Conservation (phyloP, 2,329 filamentous ascomycete genomes). For the Venturia nashicola region DNA sequence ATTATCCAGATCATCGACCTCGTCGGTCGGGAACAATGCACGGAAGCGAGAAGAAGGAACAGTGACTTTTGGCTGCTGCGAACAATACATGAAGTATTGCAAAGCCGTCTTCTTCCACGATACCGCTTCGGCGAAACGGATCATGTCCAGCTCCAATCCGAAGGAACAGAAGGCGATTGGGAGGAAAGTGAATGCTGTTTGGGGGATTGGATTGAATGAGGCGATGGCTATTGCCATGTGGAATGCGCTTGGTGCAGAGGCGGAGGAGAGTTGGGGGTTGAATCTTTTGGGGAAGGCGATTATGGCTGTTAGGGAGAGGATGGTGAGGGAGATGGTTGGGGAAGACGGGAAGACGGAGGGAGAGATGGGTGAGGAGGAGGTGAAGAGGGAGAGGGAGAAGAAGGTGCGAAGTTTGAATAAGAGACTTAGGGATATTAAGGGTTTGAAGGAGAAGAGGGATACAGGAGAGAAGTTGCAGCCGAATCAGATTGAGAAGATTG, state of each 20-base stretch:
- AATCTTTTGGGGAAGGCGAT: constrained; percentile 4
- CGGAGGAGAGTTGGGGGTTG: neutral
- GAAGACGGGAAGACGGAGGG: neutral
- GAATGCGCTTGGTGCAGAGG: neutral
- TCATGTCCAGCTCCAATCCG: constrained; percentile 17
- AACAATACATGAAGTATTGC: constrained; percentile 33
- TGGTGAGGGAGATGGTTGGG: neutral
- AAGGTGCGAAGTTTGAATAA: neutral
- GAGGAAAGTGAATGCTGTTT: constrained; percentile 11
- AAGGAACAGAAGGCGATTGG: constrained; percentile 21
- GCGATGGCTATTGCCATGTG: neutral
- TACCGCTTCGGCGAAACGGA: constrained; percentile 12
- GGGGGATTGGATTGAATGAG: constrained; percentile 3
- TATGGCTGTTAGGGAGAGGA: constrained; percentile 2
- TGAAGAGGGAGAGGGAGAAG: neutral
- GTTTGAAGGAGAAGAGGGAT: constrained; percentile 45
- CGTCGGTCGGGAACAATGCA: neutral
- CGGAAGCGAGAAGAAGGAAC: neutral
- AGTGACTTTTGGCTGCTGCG: constrained; percentile 23
- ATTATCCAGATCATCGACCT: neutral
- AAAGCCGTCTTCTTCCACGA: constrained; percentile 27
- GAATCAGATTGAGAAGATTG: neutral
- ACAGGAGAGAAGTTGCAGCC: constrained; percentile 13
- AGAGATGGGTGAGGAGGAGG: neutral
- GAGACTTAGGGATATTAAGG: constrained; percentile 1